A percentile compares a stretch with the other conserved stretches of the same genome.
phyloP scores from a whole-genome alignment of 2,329 filamentous ascomycete species.

The Zopfia rhizophila region DNA sequence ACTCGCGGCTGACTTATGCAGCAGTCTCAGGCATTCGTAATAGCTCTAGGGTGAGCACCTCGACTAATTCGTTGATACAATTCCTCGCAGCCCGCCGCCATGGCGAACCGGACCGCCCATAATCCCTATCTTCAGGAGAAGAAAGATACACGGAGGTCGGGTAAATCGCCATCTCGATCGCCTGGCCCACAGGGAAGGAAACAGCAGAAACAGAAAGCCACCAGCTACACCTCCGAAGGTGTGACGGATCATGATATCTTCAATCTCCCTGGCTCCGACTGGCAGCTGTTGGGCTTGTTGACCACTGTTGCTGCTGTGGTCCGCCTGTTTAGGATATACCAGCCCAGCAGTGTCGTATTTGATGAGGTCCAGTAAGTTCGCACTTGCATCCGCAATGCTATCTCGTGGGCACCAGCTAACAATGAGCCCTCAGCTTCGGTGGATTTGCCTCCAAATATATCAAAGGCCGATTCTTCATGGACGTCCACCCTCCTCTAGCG shows the following conservation, averaged over 20 bases:
- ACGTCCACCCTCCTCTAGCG: constrained; percentile 96
- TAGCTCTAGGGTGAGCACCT: constrained; percentile 28
- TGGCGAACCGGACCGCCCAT: constrained; percentile 46
- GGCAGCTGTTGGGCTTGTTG: constrained; percentile 76
- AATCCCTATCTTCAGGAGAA: constrained; percentile 46
- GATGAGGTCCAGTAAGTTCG: constrained; percentile 96
- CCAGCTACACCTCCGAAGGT: constrained; percentile 78
- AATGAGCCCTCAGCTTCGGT: constrained; percentile 75
- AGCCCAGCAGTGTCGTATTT: constrained; percentile 95
- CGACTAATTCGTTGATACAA: no score
- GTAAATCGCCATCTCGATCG: constrained; percentile 49
- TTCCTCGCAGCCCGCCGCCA: constrained; percentile 43
- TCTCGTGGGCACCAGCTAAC: constrained; percentile 32
- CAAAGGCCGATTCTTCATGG: constrained; percentile 99
- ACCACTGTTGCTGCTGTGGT: constrained; percentile 82
- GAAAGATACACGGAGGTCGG: constrained; percentile 40
- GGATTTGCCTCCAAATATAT: constrained; percentile 99
- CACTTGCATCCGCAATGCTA: background rate
- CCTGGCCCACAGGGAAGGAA: constrained; percentile 41
- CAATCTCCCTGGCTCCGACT: constrained; percentile 84
- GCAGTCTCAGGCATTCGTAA: constrained; percentile 14
- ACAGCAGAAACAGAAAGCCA: constrained; percentile 43
- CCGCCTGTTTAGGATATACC: constrained; percentile 93
- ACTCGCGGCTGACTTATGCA: constrained; percentile 12
- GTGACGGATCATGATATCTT: constrained; percentile 93